These are phyloP conservation scores for Diplodia mutila DNA, from an alignment of 2,329 filamentous ascomycete genomes.

Conservation along the genomic window DNA sequence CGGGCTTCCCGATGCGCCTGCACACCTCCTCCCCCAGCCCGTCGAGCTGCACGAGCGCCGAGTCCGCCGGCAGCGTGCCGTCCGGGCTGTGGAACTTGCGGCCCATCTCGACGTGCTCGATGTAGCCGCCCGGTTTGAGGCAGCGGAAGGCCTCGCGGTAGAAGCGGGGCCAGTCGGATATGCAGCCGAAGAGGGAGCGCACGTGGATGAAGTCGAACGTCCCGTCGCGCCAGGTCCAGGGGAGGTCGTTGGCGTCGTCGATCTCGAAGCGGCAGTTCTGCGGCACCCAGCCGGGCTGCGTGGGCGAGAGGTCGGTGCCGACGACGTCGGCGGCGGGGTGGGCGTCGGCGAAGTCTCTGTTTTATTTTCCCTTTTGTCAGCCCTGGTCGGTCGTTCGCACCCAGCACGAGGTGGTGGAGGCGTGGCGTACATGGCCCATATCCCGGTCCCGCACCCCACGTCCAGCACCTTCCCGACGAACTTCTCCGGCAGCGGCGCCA, in stretches of 20 bases:
- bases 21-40: slow-evolving; percentile 32
- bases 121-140: slow-evolving; percentile 34
- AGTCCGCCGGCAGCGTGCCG: slow-evolving; percentile 30
- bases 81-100: slow-evolving; percentile 34
- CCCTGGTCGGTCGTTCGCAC: too few species aligned
- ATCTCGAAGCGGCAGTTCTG: slow-evolving; percentile 53
- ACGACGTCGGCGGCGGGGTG: slow-evolving; percentile 47
- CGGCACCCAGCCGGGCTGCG: slow-evolving; percentile 44
- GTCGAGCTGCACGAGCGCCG: slow-evolving; percentile 33
- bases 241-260: slow-evolving; percentile 46
- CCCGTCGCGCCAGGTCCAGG: slow-evolving; percentile 35
- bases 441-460: slow-evolving; percentile 26
- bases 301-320: slow-evolving; percentile 54
- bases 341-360: slow-evolving; percentile 27
- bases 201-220: slow-evolving; percentile 52
- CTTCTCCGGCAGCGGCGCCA: slow-evolving; percentile 37
- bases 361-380: neutral
- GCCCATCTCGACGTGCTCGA: slow-evolving; percentile 37
- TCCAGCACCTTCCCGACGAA: slow-evolving; percentile 23
- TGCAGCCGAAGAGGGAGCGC: slow-evolving; percentile 32
- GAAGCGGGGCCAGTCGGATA: slow-evolving; percentile 33
- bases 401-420: too few species aligned
- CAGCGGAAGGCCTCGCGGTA: slow-evolving; percentile 32
- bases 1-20: slow-evolving; percentile 39
- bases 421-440: slow-evolving; percentile 27